Base-by-base conservation (phyloP, 495 filamentous ascomycete species). In the Neurospora sp. region DNA sequence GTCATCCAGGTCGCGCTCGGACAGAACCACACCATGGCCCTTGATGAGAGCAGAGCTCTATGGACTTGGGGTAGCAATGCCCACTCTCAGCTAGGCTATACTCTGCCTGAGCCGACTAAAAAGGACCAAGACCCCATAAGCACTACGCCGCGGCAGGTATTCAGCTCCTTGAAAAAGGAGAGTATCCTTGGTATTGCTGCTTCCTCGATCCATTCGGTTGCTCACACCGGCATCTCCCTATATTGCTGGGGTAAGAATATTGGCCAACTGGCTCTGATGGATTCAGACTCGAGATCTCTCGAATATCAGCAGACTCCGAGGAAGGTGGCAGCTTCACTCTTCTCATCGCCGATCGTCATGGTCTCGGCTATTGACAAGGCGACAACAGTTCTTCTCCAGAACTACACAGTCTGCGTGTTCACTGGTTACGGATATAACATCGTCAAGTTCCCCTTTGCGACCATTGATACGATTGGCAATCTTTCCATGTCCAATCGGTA, bases 191-290 rank as follows among this genome's bases (percentile, higher is more conserved):
- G 96, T 11, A 89, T 91, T 69, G 94, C 96, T 4, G 95, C 94
- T n/a, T 98, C 94, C 9, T 86, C 93, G 1, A 90, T 96, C 20
- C 96, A 99, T 80, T 97, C 94, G 0, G 94, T 96, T 10, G 93
- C 93, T 5, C 92, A 96, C 77, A 98, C 93, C 5, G 84, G 85
- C 2, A 87, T 89, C 3, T 93, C 94, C 31, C 84, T 99, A 6
- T 99, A 92, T 79, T 97, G 93, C 5, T 99, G 96, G 85, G 96
- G 96, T 23, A 97, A 96, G 81, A 99, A 98, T 76, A 89, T 96
- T 75, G 96, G 96, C 31, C 96, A 99, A 76, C 88, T 99, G 69
- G 96, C 96, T 5, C 84, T 99, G 59, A 92, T 98, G 78, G 96
- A 97, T 79, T 94, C 96, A 14, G 95, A 98, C 81, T 94, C 96